Conservation (phyloP, 441 rosid genomes). For the Syzygium malaccense region DNA sequence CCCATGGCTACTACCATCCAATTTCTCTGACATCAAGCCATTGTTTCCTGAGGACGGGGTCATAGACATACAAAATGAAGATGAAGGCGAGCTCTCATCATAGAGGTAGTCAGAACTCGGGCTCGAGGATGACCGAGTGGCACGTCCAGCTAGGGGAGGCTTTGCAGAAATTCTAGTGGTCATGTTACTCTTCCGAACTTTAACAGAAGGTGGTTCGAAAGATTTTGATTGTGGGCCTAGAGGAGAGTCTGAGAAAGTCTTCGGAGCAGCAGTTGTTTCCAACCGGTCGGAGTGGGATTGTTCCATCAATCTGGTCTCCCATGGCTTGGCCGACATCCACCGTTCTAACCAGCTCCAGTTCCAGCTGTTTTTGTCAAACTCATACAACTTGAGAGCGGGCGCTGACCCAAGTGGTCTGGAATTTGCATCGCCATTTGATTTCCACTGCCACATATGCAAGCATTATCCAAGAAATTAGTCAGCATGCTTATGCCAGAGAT, state of each 20-base stretch:
- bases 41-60: conserved; percentile 58
- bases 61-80: conserved; percentile 66
- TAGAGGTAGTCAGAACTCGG: conserved; percentile 62
- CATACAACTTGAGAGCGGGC: conserved; percentile 38
- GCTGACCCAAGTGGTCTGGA: conserved; percentile 20
- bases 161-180: conserved; percentile 71
- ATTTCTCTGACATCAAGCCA: conserved; percentile 40
- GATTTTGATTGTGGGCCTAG: conserved; percentile 30
- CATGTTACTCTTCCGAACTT: conserved; percentile 68
- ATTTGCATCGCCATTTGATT: conserved; percentile 35
- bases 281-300: conserved; percentile 26
- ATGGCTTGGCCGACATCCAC: conserved; percentile 95
- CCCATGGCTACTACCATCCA: conserved; percentile 37
- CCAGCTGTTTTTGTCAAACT: conserved; percentile 74
- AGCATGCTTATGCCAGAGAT: not conserved
- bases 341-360: conserved; percentile 99
- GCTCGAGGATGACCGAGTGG: conserved; percentile 54
- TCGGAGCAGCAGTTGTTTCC: conserved; percentile 33
- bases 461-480: not conserved
- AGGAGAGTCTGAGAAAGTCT: conserved; percentile 13
- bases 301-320: conserved; percentile 87
- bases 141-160: conserved; percentile 39
- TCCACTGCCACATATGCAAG: conserved; percentile 54
- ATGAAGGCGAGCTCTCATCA: conserved; percentile 73
- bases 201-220: conserved; percentile 34